Percentiles rank a stretch among this genome's conserved stretches.
Conservation (phyloP, 495 filamentous ascomycete genomes). For the Letharia columbiana region DNA sequence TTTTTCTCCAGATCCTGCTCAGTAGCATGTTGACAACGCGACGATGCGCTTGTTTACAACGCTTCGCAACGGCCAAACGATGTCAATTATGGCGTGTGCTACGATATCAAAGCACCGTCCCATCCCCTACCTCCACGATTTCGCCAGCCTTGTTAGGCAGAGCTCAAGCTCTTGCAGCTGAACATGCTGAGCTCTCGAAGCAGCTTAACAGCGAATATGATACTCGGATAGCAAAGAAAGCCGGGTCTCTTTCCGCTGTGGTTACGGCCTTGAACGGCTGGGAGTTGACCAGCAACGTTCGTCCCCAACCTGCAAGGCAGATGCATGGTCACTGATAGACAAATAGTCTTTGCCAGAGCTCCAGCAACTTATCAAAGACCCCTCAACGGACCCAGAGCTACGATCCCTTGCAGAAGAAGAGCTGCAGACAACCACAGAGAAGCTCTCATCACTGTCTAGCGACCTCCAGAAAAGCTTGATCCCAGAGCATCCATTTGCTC, state of each 20-base stretch:
- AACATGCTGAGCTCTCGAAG: constrained; percentile 57
- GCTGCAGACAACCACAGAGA: constrained; percentile 50
- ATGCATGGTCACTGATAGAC: constrained; percentile 6
- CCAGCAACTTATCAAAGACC: constrained; percentile 48
- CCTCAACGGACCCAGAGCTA: constrained; percentile 53
- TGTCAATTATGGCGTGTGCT: constrained; percentile 11
- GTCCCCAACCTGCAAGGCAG: constrained; percentile 6
- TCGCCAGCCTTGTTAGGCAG: constrained; percentile 54
- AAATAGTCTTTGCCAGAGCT: constrained; percentile 49
- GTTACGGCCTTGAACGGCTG: constrained; percentile 60
- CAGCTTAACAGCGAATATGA: constrained; percentile 59
- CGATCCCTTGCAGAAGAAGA: constrained; percentile 69
- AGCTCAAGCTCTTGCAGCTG: constrained; percentile 53
- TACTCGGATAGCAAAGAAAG: constrained; percentile 59
- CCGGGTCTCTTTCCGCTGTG: constrained; percentile 66
- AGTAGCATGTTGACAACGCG: constrained; percentile 29
- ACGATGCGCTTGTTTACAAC: constrained; percentile 31
- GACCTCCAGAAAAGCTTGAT: constrained; percentile 67
- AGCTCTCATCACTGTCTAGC: constrained; percentile 50
- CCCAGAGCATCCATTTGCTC: constrained; percentile 85
- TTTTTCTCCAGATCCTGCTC: background rate
- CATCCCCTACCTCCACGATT: constrained; percentile 33
- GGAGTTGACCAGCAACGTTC: constrained; percentile 39
- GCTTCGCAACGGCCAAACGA: constrained; percentile 23
- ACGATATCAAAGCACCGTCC: constrained; percentile 27